Evolutionary conservation across 1,284 basidiomycete species (phyloP), one percentile per base, ranked within the genome.

Genomic region (Rhodotorula sp.): DNA sequence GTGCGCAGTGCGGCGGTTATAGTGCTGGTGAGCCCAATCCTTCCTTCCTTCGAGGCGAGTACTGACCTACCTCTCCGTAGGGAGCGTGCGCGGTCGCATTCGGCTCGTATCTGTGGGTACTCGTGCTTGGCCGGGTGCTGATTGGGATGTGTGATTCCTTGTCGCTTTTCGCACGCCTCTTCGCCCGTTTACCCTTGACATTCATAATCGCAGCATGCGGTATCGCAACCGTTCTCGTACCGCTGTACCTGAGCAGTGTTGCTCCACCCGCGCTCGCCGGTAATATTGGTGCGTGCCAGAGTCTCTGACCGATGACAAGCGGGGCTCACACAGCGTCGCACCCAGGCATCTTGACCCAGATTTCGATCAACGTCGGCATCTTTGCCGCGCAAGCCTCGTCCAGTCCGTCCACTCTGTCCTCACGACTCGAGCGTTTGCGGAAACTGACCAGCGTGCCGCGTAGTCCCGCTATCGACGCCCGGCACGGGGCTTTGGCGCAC

Each of bases 201-300:
- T 4, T 21, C 5, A 34, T 34, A 5, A 34, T 49, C 48, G 8
- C 58, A 71, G 77, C 75, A 1, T 81, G 81, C 57, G 82, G 82
- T 3, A 79, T 82, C 27, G 79, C 79, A 34, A 80, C 81, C 4
- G 82, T 82, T 7, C 70, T 82, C 23, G 82, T 82, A 0, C 82
- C 82, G 4, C 76, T 82, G 42, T 82, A 80, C 64, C 77, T 82
- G 12, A 77, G 77, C 55, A 81, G 81, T 54, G 77, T 83, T 19
- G 79, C 82, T 0, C 82, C 82, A 0, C 64, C 79, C 0, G 63
- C 77, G 3, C 68, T 82, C 13, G 74, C 78, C 4, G 82, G 82
- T 7, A 79, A 77, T 41, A 78, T 82, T 25, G 77, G 77, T 76
- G 19, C 14, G 74, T 41, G 14, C n/a, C 8, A 34, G 4, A 41